phyloP scores from a whole-genome alignment of 495 filamentous ascomycete genomes.

The Cercophora scortea region DNA sequence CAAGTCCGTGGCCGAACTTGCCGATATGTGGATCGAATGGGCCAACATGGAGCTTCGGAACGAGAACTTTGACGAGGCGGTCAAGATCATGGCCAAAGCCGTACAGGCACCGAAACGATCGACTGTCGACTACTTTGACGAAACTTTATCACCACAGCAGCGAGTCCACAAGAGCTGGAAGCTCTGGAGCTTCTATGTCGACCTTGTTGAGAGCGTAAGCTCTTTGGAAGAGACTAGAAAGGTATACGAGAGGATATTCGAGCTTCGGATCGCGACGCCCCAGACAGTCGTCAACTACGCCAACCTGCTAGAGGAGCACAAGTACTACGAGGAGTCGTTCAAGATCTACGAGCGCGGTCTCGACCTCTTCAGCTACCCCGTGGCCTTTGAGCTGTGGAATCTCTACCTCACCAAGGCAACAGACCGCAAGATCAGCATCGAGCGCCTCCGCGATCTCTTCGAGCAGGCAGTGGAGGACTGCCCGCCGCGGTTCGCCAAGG shows the following conservation, averaged over 20 bases:
- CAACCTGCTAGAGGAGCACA: constrained; percentile 89
- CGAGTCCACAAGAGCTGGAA: constrained; percentile 99
- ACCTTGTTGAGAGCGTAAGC: constrained; percentile 90
- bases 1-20: constrained; percentile 88
- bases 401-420: constrained; percentile 96
- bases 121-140: constrained; percentile 96
- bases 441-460: constrained; percentile 89
- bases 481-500: constrained; percentile 92
- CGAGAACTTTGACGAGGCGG: constrained; percentile 91
- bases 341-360: constrained; percentile 96
- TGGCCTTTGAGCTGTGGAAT: constrained; percentile 98
- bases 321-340: constrained; percentile 96
- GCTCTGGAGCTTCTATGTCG: constrained; percentile 98
- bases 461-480: constrained; percentile 94
- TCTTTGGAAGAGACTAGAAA: constrained; percentile 88
- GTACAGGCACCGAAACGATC: constrained; percentile 92
- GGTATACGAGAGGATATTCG: constrained; percentile 95
- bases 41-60: constrained; percentile 94
- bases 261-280: constrained; percentile 93
- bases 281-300: constrained; percentile 99
- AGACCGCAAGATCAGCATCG: constrained; percentile 89
- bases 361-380: constrained; percentile 94
- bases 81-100: constrained; percentile 94
- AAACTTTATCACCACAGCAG: constrained; percentile 87
- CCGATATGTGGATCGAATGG: constrained; percentile 98